phyloP scores from a whole-genome alignment of 2,329 filamentous ascomycete species.

The Monosporascus sp. region DNA sequence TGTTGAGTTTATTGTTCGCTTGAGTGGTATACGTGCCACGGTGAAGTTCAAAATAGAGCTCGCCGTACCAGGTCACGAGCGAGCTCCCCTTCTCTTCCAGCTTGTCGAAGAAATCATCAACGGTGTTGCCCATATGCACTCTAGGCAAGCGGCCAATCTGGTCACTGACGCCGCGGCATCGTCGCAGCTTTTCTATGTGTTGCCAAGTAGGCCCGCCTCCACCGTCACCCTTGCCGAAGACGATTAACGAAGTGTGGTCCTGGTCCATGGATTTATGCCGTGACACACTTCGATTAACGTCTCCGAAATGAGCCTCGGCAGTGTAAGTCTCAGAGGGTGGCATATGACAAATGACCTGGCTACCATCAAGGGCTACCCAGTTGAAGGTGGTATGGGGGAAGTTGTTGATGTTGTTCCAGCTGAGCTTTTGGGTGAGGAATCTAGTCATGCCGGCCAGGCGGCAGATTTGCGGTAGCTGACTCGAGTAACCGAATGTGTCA shows the following conservation, averaged over 20 bases:
- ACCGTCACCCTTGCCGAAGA: slow-evolving; percentile 95
- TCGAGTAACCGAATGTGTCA: slow-evolving; percentile 96
- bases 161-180: slow-evolving; percentile 88
- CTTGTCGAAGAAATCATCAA: slow-evolving; percentile 89
- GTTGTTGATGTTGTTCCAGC: slow-evolving; percentile 99
- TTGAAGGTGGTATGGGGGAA: slow-evolving; percentile 99
- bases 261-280: slow-evolving; percentile 96
- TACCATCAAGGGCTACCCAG: slow-evolving; percentile 93
- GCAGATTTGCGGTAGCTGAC: slow-evolving; percentile 89
- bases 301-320: slow-evolving; percentile 88
- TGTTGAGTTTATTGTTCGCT: slow-evolving; percentile 94
- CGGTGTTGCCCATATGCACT: slow-evolving; percentile 81
- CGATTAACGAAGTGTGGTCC: slow-evolving; percentile 81
- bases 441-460: slow-evolving; percentile 91
- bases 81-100: slow-evolving; percentile 74
- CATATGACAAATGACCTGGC: slow-evolving; percentile 97
- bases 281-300: slow-evolving; percentile 81
- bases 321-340: slow-evolving; percentile 93
- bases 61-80: slow-evolving; percentile 94
- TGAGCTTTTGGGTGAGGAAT: slow-evolving; percentile 97
- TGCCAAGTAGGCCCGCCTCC: slow-evolving; percentile 92
- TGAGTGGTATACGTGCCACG: slow-evolving; percentile 97
- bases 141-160: slow-evolving; percentile 77
- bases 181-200: slow-evolving; percentile 88
- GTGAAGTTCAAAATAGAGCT: slow-evolving; percentile 96